These are phyloP conservation scores for Synchytrium microbalum DNA, from an alignment of 371 early-diverging fungal species.

Conservation along the genomic window DNA sequence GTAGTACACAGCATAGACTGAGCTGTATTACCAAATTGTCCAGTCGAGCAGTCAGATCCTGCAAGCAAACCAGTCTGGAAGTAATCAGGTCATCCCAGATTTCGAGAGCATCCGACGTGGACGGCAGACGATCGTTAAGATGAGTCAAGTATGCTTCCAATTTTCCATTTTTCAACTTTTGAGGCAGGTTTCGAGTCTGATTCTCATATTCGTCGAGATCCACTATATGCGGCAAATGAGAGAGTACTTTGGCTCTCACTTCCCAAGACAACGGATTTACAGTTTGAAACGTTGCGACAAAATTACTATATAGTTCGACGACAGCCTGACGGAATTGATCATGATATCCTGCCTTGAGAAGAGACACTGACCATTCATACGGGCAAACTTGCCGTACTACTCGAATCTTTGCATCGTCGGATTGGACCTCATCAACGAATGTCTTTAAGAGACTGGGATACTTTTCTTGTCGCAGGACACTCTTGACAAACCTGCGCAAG, in stretches of 20 bases:
- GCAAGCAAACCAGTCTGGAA: slow-evolving; percentile 12
- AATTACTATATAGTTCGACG: not conserved
- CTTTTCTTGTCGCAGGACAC: not conserved
- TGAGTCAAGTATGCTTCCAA: not conserved
- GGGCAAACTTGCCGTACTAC: not conserved
- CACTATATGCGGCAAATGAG: not conserved
- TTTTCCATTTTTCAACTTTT: not conserved
- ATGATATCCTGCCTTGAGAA: not conserved
- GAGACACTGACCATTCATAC: not conserved
- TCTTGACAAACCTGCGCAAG: not conserved
- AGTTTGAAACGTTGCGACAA: not conserved
- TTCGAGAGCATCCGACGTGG: slow-evolving; percentile 33
- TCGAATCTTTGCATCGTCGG: not conserved
- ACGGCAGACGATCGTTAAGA: slow-evolving; percentile 4
- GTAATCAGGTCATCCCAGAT: slow-evolving; percentile 45
- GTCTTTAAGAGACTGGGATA: not conserved
- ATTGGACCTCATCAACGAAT: not conserved
- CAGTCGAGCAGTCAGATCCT: not conserved
- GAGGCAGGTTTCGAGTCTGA: not conserved
- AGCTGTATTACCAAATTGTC: too few species aligned
- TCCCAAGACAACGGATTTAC: not conserved
- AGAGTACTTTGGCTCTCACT: not conserved
- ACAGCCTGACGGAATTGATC: not conserved
- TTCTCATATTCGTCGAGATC: not conserved
- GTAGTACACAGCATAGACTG: too few species aligned